Percentiles rank a stretch among this genome's conserved stretches.
Evolutionary conservation across 2,329 filamentous ascomycete genomes (phyloP).

Genomic region (Exserohilum turcica): DNA sequence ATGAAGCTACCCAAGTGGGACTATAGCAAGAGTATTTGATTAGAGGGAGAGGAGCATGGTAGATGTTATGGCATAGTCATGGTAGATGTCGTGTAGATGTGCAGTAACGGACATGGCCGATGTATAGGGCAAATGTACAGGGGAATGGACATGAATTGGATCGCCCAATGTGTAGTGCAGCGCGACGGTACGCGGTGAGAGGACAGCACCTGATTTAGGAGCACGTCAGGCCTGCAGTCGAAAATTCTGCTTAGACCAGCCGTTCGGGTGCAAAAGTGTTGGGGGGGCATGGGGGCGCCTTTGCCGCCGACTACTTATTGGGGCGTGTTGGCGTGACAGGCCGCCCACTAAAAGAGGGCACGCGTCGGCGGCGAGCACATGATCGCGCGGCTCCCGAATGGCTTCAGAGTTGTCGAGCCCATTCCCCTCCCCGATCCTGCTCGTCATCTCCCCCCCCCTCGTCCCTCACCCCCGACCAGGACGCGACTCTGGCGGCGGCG

Average conservation of each 20-base stretch:
- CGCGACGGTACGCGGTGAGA: too few relatives aligned
- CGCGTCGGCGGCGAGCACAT: constrained; percentile 24
- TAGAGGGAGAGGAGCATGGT: too few relatives aligned
- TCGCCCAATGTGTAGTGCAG: too few relatives aligned
- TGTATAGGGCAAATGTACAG: too few relatives aligned
- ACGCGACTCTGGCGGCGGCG: constrained; percentile 25
- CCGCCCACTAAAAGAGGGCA: constrained; percentile 27
- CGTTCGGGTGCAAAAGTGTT: constrained; percentile 19
- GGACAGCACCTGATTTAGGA: not conserved
- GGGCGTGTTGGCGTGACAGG: constrained; percentile 20
- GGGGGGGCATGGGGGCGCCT: constrained; percentile 8
- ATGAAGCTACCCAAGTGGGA: constrained; percentile 81
- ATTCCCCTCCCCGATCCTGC: constrained; percentile 7
- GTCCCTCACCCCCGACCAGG: constrained; percentile 16
- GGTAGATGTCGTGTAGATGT: too few relatives aligned
- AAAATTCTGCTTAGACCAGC: constrained; percentile 22
- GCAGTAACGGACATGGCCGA: too few relatives aligned
- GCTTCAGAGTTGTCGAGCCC: constrained; percentile 19
- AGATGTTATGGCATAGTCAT: not conserved
- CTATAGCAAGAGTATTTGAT: constrained; percentile 20
- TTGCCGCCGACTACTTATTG: constrained; percentile 11
- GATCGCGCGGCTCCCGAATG: constrained; percentile 26
- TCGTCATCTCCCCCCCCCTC: too few relatives aligned
- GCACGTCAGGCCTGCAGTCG: constrained; percentile 2
- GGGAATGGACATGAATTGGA: too few relatives aligned